phyloP scores from a whole-genome alignment of 1,284 basidiomycete genomes.

The Ceratobasidium sp. region DNA sequence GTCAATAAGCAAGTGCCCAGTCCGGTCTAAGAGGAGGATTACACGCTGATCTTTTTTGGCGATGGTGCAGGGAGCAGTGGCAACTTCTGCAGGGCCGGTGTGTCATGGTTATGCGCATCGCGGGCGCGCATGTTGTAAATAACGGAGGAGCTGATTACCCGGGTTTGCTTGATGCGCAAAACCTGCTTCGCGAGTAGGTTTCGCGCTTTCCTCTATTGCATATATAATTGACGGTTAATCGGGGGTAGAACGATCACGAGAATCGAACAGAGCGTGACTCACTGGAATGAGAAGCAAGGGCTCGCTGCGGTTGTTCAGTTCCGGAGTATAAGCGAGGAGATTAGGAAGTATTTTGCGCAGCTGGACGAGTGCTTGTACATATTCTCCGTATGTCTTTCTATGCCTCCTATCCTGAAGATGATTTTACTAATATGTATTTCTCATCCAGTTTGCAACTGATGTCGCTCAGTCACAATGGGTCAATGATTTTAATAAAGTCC shows the following conservation, averaged over 20 bases:
- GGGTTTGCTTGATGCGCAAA: neutral
- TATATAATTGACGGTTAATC: neutral
- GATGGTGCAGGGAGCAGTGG: neutral
- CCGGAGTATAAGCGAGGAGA: conserved; percentile 17
- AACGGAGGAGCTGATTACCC: neutral
- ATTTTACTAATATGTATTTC: neutral
- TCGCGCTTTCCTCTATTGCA: neutral
- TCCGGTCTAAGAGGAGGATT: neutral
- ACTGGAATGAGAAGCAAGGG: neutral
- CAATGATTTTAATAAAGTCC: neutral
- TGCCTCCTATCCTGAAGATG: too few species aligned
- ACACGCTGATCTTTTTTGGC: neutral
- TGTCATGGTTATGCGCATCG: conserved; percentile 25
- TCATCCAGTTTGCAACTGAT: conserved; percentile 5
- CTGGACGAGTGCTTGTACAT: conserved; percentile 5
- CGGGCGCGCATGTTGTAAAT: conserved; percentile 6
- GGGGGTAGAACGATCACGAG: neutral
- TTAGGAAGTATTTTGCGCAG: neutral
- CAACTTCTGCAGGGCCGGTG: conserved; percentile 5
- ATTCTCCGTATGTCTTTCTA: neutral
- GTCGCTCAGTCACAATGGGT: conserved; percentile 20
- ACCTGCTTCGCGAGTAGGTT: neutral
- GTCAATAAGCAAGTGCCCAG: neutral
- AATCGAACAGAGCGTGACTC: neutral
- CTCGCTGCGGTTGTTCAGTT: neutral